Percentiles rank a stretch among this genome's conserved stretches.
Conservation (phyloP, 1,284 basidiomycete genomes). For the Leccinum pachyderme region DNA sequence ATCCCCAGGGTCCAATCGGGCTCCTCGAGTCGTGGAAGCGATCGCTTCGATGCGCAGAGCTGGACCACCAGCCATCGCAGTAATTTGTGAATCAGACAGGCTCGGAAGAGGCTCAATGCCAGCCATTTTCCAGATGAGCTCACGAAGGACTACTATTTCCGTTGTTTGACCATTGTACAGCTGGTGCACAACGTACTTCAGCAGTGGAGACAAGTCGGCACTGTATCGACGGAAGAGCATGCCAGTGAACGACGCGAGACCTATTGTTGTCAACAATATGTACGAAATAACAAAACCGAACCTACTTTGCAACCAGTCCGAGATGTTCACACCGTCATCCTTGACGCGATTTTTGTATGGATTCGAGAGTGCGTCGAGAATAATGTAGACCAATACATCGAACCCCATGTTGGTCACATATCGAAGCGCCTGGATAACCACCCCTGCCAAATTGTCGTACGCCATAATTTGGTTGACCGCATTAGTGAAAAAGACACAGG, state of each 20-base stretch:
- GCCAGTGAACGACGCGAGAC: constrained; percentile 90
- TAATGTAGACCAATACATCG: constrained; percentile 87
- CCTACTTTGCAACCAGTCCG: constrained; percentile 93
- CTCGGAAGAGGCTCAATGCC: constrained; percentile 90
- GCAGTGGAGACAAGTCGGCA: constrained; percentile 80
- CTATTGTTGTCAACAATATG: constrained; percentile 39
- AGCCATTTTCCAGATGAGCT: constrained; percentile 94
- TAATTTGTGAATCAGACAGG: constrained; percentile 85
- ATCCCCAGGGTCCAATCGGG: constrained; percentile 63
- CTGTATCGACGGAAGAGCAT: constrained; percentile 87
- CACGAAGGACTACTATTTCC: constrained; percentile 89
- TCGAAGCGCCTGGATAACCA: constrained; percentile 88
- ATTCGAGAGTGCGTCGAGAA: constrained; percentile 88
- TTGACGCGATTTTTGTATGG: constrained; percentile 85
- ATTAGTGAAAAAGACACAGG: constrained; percentile 87
- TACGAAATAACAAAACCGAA: constrained; percentile 17
- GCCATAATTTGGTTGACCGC: constrained; percentile 95
- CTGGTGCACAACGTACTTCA: constrained; percentile 92
- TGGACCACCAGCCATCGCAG: constrained; percentile 88
- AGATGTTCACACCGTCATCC: constrained; percentile 88
- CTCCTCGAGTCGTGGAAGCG: constrained; percentile 68
- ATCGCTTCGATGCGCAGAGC: constrained; percentile 85
- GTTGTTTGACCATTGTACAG: constrained; percentile 81
- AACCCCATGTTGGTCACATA: constrained; percentile 92
- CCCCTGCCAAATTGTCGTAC: constrained; percentile 91